A percentile compares a stretch with the other conserved stretches of the same genome.
Conservation (phyloP, 306 rosid genomes). For the Lathyrus oleraceus region DNA sequence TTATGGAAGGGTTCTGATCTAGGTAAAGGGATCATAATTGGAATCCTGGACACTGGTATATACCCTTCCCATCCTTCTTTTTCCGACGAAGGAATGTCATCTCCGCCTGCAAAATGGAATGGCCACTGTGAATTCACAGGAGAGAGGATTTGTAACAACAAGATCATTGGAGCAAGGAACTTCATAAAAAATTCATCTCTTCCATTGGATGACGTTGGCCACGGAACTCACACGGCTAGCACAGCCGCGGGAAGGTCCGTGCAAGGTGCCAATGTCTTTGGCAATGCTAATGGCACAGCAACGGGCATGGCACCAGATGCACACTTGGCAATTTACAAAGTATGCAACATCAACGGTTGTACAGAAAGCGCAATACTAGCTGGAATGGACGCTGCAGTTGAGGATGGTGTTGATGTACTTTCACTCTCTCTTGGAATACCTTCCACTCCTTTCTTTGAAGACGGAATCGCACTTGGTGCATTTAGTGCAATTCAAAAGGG, state of each 20-base stretch:
- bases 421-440: constrained; percentile 61
- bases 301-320: constrained; percentile 71
- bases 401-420: constrained; percentile 65
- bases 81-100: constrained; percentile 42
- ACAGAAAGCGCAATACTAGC: constrained; percentile 43
- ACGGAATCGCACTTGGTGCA: constrained; percentile 59
- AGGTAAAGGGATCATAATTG: constrained; percentile 68
- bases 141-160: constrained; percentile 52
- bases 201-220: constrained; percentile 59
- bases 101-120: constrained; percentile 71
- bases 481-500: constrained; percentile 63
- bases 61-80: constrained; percentile 61
- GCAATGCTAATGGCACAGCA: constrained; percentile 66
- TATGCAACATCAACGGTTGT: constrained; percentile 19
- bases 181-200: constrained; percentile 11
- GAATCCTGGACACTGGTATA: constrained; percentile 67
- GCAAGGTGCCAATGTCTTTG: constrained; percentile 41
- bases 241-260: constrained; percentile 58
- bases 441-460: constrained; percentile 35
- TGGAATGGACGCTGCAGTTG: constrained; percentile 48
- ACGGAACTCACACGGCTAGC: constrained; percentile 77
- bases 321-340: constrained; percentile 60
- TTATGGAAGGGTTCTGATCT: constrained; percentile 52
- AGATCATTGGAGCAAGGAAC: constrained; percentile 67
- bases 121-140: constrained; percentile 66